A percentile compares a stretch with the other conserved stretches of the same genome.
These are phyloP conservation scores for Ustilago shanxiensis DNA, from an alignment of 1,284 basidiomycete genomes.

Conservation along the genomic window DNA sequence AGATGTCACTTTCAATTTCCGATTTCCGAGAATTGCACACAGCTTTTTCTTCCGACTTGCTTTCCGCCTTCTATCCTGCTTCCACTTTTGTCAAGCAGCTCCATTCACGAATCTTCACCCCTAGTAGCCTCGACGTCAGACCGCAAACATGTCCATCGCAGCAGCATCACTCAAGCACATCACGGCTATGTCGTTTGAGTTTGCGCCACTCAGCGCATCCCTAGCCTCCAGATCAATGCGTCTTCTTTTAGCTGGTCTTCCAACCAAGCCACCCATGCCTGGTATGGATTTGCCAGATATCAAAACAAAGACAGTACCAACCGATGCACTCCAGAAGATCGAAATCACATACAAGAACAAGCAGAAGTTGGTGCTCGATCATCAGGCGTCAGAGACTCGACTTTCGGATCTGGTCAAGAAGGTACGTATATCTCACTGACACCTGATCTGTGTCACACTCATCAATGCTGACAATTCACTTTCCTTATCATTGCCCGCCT, in stretches of 20 bases:
- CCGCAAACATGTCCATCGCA: conserved; percentile 48
- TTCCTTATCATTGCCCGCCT: too few relatives aligned
- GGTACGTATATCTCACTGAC: conserved; percentile 18
- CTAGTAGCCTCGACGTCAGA: too few relatives aligned
- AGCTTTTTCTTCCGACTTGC: conserved; percentile 31
- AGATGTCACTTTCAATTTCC: background rate
- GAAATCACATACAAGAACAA: conserved; percentile 53
- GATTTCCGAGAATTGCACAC: conserved; percentile 27
- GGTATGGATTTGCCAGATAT: conserved; percentile 47
- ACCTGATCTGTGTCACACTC: too few relatives aligned
- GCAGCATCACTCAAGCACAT: conserved; percentile 49
- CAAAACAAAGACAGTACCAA: conserved; percentile 34
- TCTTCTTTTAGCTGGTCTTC: conserved; percentile 38
- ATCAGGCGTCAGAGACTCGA: conserved; percentile 8
- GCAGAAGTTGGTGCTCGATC: conserved; percentile 39
- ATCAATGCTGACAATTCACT: too few relatives aligned
- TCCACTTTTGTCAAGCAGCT: too few relatives aligned
- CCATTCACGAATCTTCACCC: too few relatives aligned
- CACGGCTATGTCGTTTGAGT: conserved; percentile 43
- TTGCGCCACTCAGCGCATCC: conserved; percentile 41
- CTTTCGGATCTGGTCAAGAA: conserved; percentile 40
- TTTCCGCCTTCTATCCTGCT: background rate
- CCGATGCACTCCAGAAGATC: conserved; percentile 31
- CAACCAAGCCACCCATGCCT: conserved; percentile 32
- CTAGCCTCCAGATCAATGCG: conserved; percentile 43